These are phyloP conservation scores for Kuraishia piskuri DNA, from an alignment of 805 yeast genomes.

Conservation along the genomic window DNA sequence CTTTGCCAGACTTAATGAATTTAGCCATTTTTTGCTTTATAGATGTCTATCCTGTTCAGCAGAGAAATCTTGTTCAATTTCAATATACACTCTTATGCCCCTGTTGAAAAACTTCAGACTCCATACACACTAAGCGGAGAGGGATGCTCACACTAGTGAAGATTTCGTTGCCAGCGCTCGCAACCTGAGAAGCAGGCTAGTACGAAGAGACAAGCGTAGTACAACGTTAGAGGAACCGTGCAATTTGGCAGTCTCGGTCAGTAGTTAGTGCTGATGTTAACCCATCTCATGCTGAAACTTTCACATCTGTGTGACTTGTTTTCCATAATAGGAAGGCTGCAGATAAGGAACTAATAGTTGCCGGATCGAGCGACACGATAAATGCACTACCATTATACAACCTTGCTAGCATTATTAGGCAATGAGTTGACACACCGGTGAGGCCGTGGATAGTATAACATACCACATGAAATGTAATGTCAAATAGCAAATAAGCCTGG, in stretches of 20 bases:
- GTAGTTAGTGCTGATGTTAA: background rate
- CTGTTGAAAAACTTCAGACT: conserved; percentile 1
- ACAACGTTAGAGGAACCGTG: background rate
- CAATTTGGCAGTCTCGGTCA: background rate
- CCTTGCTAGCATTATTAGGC: too few relatives aligned
- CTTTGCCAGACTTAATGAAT: conserved; percentile 99
- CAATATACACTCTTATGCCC: background rate
- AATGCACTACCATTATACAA: too few relatives aligned
- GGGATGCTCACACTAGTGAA: conserved; percentile 1
- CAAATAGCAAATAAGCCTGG: too few relatives aligned
- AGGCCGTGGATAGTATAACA: too few relatives aligned
- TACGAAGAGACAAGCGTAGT: background rate
- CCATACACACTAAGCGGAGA: background rate
- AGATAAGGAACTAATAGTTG: background rate
- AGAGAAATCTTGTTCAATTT: too few relatives aligned
- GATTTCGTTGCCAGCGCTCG: background rate
- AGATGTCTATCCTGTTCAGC: background rate
- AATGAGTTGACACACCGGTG: too few relatives aligned
- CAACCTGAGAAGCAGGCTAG: background rate
- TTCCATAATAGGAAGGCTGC: background rate
- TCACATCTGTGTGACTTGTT: background rate
- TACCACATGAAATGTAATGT: conserved; percentile 5
- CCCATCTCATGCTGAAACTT: background rate
- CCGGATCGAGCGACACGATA: background rate
- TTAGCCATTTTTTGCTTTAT: conserved; percentile 70